phyloP scores from a whole-genome alignment of 768 basidiomycete species.

The Mycena crocata region DNA sequence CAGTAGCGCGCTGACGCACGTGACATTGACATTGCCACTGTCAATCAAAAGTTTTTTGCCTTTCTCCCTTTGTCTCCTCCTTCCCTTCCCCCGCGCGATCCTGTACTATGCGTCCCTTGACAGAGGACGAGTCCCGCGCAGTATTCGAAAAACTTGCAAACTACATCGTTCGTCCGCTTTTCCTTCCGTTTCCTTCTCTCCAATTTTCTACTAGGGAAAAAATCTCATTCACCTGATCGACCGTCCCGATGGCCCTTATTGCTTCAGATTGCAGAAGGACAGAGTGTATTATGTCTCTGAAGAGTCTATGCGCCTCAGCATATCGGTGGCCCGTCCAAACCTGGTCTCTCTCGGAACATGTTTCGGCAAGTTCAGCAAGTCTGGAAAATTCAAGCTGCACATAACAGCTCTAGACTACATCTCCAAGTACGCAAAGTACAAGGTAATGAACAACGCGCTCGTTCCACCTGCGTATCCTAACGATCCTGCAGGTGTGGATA shows the following conservation, averaged over 20 bases:
- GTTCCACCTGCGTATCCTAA: neutral
- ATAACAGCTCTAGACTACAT: constrained; percentile 93
- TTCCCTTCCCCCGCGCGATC: neutral
- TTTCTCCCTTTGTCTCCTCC: too few species aligned
- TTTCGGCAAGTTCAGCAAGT: constrained; percentile 97
- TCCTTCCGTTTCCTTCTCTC: neutral
- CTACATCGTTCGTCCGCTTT: constrained; percentile 78
- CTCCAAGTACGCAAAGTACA: constrained; percentile 97
- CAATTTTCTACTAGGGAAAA: constrained; percentile 75
- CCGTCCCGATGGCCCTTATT: constrained; percentile 92
- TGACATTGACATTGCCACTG: too few species aligned
- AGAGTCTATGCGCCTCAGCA: constrained; percentile 91
- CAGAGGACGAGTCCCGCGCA: constrained; percentile 96
- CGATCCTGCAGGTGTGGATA: constrained; percentile 86
- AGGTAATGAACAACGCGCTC: constrained; percentile 62
- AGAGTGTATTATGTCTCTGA: constrained; percentile 98
- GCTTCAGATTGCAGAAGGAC: constrained; percentile 95
- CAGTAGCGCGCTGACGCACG: too few species aligned
- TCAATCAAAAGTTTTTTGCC: too few species aligned
- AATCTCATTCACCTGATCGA: constrained; percentile 97
- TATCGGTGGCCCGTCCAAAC: constrained; percentile 92
- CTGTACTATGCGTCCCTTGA: constrained; percentile 86
- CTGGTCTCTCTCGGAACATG: constrained; percentile 95
- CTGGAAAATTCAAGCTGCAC: constrained; percentile 97
- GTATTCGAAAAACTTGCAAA: constrained; percentile 98